Base-by-base conservation (phyloP, 78 protist genomes). In the Diacronema lutheri region DNA sequence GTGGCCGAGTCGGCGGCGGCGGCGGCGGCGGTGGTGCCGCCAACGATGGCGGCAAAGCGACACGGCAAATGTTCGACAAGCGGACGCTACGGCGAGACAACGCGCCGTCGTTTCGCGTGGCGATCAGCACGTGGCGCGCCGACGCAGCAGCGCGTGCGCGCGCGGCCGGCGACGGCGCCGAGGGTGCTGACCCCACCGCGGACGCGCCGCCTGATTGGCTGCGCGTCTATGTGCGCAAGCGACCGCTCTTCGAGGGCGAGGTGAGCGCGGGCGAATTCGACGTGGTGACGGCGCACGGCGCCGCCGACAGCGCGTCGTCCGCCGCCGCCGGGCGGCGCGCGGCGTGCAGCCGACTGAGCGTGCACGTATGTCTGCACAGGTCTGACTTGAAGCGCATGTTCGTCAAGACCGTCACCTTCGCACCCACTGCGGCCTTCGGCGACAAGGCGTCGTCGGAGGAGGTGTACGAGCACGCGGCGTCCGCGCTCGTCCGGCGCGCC, bases 201-300 rank as follows among this genome's bases (percentile, higher is more conserved):
- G 16, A 7, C 50, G 50, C 50, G 50, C 16, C 50, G 7, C 50
- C 3, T 7, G 50, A 7, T 7, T 44, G 50, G 26, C n/a, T 85
- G 21, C 72, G 62, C 41, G 88, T 73, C 29, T 0, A n/a, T 71
- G 88, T 72, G 23, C 88, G 88, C 69, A 72, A 73, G 46, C 88
- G 88, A 31, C 88, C 88, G n/a, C 73, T 85, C 33, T 85, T 85
- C 58, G 58, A 57, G 37, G 72, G 16, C 74, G 88, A 85, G 61
- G 40, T 0, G 38, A 25, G n/a, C 5, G 40, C 55, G 0, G 69
- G 50, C 23, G 88, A 85, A 0, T 85, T 57, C 71, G 88, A 85
- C 69, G 82, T 57, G 26, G 37, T 85, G 35, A 66, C 58, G 26
- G 76, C 57, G 21, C 50, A 3, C 16, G 3, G 16, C 50, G 50